Conservation (phyloP, 2,329 filamentous ascomycete species). For the Fusarium kyushuense region DNA sequence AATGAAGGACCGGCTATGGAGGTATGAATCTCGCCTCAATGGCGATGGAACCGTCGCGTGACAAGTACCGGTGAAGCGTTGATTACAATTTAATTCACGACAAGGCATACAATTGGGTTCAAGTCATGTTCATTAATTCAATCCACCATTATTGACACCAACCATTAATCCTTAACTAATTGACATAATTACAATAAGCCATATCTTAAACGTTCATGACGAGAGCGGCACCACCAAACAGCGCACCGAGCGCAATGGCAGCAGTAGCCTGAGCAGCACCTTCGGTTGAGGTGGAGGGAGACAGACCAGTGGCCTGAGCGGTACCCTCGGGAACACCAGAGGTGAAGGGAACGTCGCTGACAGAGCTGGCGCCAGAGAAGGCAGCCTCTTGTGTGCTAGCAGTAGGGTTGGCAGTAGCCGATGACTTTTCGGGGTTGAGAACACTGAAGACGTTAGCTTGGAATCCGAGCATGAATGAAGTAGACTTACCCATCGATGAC, state of each 20-base stretch:
- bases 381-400: slow-evolving; percentile 59
- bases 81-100: not conserved
- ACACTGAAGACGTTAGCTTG: slow-evolving; percentile 58
- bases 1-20: slow-evolving; percentile 19
- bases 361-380: slow-evolving; percentile 65
- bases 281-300: slow-evolving; percentile 32
- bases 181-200: not conserved
- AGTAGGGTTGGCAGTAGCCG: slow-evolving; percentile 51
- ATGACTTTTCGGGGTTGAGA: slow-evolving; percentile 56
- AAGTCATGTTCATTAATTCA: slow-evolving; percentile 7
- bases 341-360: slow-evolving; percentile 65
- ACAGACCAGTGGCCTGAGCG: slow-evolving; percentile 29
- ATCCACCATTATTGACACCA: slow-evolving; percentile 6
- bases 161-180: slow-evolving; percentile 9
- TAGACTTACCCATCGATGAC: slow-evolving; percentile 66
- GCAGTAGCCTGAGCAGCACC: slow-evolving; percentile 42
- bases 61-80: not conserved
- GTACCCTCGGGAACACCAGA: slow-evolving; percentile 56
- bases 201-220: slow-evolving; percentile 33
- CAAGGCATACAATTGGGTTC: not conserved
- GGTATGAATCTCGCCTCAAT: not conserved
- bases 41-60: not conserved
- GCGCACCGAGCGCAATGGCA: slow-evolving; percentile 43
- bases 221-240: slow-evolving; percentile 44
- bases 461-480: not conserved